Percentiles rank a stretch among this genome's conserved stretches.
Conservation (phyloP, 306 rosid genomes). For the Psophocarpus tetragonolobus region DNA sequence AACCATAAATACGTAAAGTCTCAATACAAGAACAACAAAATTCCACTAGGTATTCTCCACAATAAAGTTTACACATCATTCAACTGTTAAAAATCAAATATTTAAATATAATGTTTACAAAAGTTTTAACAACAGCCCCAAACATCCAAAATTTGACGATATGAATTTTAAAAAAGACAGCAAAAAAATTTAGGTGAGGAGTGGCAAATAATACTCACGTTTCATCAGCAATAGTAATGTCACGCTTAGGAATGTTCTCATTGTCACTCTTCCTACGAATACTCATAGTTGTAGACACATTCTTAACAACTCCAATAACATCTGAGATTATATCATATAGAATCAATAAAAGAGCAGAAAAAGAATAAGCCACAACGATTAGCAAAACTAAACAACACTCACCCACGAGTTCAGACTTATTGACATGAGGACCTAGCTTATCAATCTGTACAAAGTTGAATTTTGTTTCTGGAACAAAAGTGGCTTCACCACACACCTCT, state of each 20-base stretch:
- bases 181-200: not conserved
- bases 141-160: not conserved
- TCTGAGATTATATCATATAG: conserved; percentile 44
- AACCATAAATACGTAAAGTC: not conserved
- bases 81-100: not conserved
- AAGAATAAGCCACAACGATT: too few relatives aligned
- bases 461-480: conserved; percentile 76
- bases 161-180: not conserved
- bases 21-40: not conserved
- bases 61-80: not conserved
- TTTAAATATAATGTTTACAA: not conserved
- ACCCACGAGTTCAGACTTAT: conserved; percentile 79
- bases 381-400: conserved; percentile 25
- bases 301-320: conserved; percentile 86
- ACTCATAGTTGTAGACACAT: conserved; percentile 85
- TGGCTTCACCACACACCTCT: conserved; percentile 65
- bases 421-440: conserved; percentile 81
- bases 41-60: not conserved
- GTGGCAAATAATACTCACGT: conserved; percentile 46
- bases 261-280: conserved; percentile 79
- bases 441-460: conserved; percentile 82
- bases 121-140: not conserved
- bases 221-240: conserved; percentile 91
- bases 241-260: conserved; percentile 85
- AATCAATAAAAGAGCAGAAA: not conserved